A percentile compares a stretch with the other conserved stretches of the same genome.
Evolutionary conservation across 768 basidiomycete genomes (phyloP).

Genomic region (Fomitopsis serialis): DNA sequence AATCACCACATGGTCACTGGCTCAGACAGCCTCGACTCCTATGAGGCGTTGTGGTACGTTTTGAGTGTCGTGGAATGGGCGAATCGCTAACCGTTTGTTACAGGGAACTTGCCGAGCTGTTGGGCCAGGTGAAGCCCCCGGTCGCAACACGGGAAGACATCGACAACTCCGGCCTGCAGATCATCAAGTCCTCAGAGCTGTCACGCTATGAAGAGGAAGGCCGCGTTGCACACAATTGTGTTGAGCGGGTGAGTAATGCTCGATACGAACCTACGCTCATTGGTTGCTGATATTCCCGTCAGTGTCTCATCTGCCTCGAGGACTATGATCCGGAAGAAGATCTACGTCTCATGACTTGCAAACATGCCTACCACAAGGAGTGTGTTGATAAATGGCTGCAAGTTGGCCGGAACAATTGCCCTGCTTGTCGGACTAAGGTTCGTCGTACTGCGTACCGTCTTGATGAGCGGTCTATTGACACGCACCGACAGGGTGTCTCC

Average conservation of each 20-base stretch:
- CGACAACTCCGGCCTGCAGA: conserved; percentile 73
- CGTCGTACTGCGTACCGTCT: conserved; percentile 9
- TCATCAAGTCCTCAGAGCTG: conserved; percentile 47
- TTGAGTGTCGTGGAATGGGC: background rate
- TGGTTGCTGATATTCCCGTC: background rate
- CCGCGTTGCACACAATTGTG: conserved; percentile 69
- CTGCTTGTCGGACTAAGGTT: conserved; percentile 81
- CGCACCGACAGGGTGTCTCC: conserved; percentile 13
- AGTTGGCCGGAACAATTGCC: conserved; percentile 85
- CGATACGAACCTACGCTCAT: background rate
- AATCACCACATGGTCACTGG: conserved; percentile 87
- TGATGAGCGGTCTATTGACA: background rate
- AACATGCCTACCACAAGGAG: conserved; percentile 83
- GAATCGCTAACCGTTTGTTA: background rate
- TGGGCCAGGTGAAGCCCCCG: conserved; percentile 79
- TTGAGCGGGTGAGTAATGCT: conserved; percentile 58
- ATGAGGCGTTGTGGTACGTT: conserved; percentile 71
- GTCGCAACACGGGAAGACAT: conserved; percentile 84
- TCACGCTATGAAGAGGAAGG: conserved; percentile 52
- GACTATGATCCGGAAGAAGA: conserved; percentile 80
- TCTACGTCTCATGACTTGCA: conserved; percentile 74
- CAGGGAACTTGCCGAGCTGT: conserved; percentile 78
- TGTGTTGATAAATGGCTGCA: conserved; percentile 87
- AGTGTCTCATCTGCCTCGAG: conserved; percentile 86
- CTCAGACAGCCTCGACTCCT: conserved; percentile 65